Percentiles rank a stretch among this genome's conserved stretches.
These are phyloP conservation scores for Begonia loranthoides DNA, from an alignment of 306 rosid species.

Conservation along the genomic window DNA sequence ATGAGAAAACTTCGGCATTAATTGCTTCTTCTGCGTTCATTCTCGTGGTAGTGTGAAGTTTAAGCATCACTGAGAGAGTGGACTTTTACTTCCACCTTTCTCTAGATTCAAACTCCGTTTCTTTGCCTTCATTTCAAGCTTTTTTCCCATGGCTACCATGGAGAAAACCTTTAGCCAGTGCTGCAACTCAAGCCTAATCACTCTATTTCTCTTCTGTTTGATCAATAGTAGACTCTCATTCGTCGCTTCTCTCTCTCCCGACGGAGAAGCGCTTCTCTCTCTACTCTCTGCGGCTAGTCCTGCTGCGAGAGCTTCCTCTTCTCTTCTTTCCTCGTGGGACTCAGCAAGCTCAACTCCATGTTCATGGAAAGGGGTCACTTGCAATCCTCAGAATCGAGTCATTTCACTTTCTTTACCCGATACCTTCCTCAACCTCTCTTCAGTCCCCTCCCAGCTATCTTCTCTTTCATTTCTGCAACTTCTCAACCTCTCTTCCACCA, in stretches of 20 bases:
- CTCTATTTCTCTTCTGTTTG: constrained; percentile 12
- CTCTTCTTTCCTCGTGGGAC: constrained; percentile 75
- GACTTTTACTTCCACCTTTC: constrained; percentile 2
- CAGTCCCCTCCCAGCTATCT: constrained; percentile 56
- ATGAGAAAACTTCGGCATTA: neutral
- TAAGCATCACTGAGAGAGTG: neutral
- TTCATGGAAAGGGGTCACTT: constrained; percentile 80
- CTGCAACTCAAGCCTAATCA: neutral
- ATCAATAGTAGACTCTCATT: constrained; percentile 15
- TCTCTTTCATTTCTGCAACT: constrained; percentile 77
- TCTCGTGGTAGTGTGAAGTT: neutral
- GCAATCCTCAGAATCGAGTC: constrained; percentile 88
- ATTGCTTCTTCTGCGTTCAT: neutral
- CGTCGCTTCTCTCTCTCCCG: constrained; percentile 55
- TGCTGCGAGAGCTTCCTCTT: constrained; percentile 30
- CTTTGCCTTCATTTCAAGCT: constrained; percentile 5
- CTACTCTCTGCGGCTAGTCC: constrained; percentile 35
- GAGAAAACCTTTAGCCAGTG: constrained; percentile 7
- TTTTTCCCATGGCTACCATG: constrained; percentile 21
- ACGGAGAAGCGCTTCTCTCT: constrained; percentile 80
- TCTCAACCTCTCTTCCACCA: constrained; percentile 90
- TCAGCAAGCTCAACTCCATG: constrained; percentile 75
- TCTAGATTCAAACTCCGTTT: constrained; percentile 13
- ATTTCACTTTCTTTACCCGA: constrained; percentile 78
- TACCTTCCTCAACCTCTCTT: constrained; percentile 63